phyloP scores from a whole-genome alignment of 192 early-diverging fungal species.

The Coemansia sp. region DNA sequence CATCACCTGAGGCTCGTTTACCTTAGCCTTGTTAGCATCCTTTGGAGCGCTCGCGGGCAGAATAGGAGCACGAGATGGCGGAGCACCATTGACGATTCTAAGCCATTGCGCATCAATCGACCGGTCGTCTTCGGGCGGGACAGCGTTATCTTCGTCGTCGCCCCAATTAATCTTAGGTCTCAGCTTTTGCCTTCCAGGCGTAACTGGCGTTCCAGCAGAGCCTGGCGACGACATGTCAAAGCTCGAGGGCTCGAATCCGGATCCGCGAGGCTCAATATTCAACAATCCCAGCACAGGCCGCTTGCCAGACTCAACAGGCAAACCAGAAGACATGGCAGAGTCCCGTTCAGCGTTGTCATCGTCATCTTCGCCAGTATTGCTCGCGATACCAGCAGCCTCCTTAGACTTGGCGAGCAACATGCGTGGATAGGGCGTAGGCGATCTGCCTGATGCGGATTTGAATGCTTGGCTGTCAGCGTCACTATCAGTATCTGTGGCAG shows the following conservation, averaged over 20 bases:
- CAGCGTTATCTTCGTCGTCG: slow-evolving; percentile 30
- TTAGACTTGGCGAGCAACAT: not conserved
- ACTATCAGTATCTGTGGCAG: not conserved
- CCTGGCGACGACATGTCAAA: slow-evolving; percentile 28
- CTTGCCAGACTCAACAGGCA: slow-evolving; percentile 1
- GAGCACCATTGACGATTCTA: slow-evolving; percentile 46
- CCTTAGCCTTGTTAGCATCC: not conserved
- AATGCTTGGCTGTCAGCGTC: slow-evolving; percentile 11
- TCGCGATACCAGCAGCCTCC: not conserved
- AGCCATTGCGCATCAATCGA: slow-evolving; percentile 55
- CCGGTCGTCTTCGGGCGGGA: slow-evolving; percentile 31
- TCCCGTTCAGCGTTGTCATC: not conserved
- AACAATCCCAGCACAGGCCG: slow-evolving; percentile 4
- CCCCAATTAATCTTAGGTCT: slow-evolving; percentile 42
- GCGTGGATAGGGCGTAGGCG: slow-evolving; percentile 47
- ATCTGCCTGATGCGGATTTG: slow-evolving; percentile 32
- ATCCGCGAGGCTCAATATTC: slow-evolving; percentile 10
- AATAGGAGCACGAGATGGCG: slow-evolving; percentile 26
- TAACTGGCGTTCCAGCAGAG: slow-evolving; percentile 15
- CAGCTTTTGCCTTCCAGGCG: slow-evolving; percentile 35
- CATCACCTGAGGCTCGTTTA: not conserved
- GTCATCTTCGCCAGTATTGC: not conserved
- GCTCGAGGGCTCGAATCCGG: slow-evolving; percentile 18
- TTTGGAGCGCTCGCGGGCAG: not conserved
- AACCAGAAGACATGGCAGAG: not conserved